Percentiles rank a stretch among this genome's conserved stretches.
Evolutionary conservation across 1,139 yeast species (phyloP).

Genomic region (Keqinozyma sinolaborantium): DNA sequence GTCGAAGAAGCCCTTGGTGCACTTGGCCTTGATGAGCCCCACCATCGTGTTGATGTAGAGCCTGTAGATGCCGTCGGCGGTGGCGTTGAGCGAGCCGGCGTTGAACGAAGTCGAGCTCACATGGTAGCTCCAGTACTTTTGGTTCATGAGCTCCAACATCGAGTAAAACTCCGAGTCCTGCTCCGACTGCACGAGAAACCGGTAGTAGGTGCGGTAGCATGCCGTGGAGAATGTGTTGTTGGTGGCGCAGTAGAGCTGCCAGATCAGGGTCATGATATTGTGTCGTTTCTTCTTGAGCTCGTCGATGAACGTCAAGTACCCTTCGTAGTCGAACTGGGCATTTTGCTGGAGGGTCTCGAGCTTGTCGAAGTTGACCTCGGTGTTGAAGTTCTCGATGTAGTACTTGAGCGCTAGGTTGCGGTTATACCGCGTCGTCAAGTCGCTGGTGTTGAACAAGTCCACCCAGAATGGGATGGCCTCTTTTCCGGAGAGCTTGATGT

Average conservation of each 20-base stretch:
- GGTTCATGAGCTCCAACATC: conserved; percentile 16
- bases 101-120: conserved; percentile 26
- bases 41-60: conserved; percentile 15
- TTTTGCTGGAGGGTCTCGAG: conserved; percentile 28
- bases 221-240: conserved; percentile 21
- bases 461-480: conserved; percentile 32
- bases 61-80: conserved; percentile 12
- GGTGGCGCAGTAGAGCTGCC: conserved; percentile 27
- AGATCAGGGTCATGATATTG: conserved; percentile 26
- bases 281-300: conserved; percentile 24
- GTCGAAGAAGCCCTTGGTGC: conserved; percentile 14
- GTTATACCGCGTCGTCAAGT: conserved; percentile 24
- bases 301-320: conserved; percentile 25
- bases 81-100: conserved; percentile 10
- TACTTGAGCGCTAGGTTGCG: conserved; percentile 23
- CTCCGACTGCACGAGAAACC: conserved; percentile 14
- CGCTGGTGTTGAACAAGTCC: conserved; percentile 34
- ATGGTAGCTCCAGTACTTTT: conserved; percentile 17
- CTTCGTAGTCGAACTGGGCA: conserved; percentile 39
- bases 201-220: conserved; percentile 22
- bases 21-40: background rate
- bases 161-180: conserved; percentile 16
- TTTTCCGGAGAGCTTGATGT: conserved; percentile 17
- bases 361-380: conserved; percentile 5
- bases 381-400: conserved; percentile 16